Evolutionary conservation across 495 filamentous ascomycete species (phyloP).

Genomic region (Cercophora sp.): DNA sequence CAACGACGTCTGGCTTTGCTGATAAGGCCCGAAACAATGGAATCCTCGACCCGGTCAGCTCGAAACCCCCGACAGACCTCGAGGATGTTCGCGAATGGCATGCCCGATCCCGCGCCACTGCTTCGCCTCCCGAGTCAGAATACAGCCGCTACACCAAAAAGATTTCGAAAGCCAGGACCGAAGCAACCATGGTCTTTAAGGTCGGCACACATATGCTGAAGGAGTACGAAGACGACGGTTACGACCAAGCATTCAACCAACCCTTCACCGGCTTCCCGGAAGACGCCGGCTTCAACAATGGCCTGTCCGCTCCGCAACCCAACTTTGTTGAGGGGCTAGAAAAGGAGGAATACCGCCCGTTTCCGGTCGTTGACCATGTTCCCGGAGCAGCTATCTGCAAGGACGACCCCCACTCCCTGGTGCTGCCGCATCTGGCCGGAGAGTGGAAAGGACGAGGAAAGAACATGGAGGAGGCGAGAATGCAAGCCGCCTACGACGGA

Average conservation of each 20-base stretch:
- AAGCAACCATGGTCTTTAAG: too few species aligned
- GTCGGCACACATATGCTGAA: constrained; percentile 13
- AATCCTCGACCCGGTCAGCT: constrained; percentile 20
- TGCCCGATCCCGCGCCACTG: constrained; percentile 17
- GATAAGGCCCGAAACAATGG: constrained; percentile 22
- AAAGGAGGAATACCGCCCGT: background rate
- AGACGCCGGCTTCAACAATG: constrained; percentile 22
- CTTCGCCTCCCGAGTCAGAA: constrained; percentile 21
- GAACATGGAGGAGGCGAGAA: too few species aligned
- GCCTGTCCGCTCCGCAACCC: constrained; percentile 22
- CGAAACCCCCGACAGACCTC: constrained; percentile 23
- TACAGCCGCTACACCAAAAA: constrained; percentile 19
- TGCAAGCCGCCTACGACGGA: too few species aligned
- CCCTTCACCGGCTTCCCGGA: constrained; percentile 12
- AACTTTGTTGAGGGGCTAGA: constrained; percentile 19
- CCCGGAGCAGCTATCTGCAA: background rate
- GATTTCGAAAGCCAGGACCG: too few species aligned
- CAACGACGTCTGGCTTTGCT: too few species aligned
- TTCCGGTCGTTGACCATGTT: too few species aligned
- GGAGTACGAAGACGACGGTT: constrained; percentile 9
- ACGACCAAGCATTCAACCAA: constrained; percentile 9
- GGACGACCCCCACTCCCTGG: background rate
- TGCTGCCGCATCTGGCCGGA: background rate
- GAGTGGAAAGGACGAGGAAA: too few species aligned
- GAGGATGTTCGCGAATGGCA: constrained; percentile 19